Conservation (phyloP, 108 stramenopile species). For the Nitzschia sp. region DNA sequence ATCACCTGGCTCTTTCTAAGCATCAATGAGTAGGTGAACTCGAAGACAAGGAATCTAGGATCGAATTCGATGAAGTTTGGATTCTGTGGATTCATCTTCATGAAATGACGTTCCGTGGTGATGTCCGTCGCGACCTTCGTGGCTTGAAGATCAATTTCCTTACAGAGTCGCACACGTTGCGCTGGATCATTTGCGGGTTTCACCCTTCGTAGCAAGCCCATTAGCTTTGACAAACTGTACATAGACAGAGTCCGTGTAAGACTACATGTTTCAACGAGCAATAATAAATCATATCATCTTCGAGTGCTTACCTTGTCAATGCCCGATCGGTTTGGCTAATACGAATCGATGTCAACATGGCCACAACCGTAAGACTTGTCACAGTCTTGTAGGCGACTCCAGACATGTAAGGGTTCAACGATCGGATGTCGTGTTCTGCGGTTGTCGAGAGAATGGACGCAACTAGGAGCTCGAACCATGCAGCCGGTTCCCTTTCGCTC, state of each 20-base stretch:
- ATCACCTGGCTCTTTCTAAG: conserved; percentile 96
- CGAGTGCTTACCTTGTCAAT: conserved; percentile 59
- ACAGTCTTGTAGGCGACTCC: conserved; percentile 83
- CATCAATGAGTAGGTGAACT: conserved; percentile 94
- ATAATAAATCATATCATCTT: conserved; percentile 1
- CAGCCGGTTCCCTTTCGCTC: conserved; percentile 83
- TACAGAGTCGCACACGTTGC: conserved; percentile 53
- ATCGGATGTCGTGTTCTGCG: conserved; percentile 84
- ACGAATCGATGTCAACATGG: conserved; percentile 89
- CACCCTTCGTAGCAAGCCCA: conserved; percentile 64
- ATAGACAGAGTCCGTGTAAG: conserved; percentile 19
- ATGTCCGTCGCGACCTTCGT: conserved; percentile 80
- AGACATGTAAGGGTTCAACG: conserved; percentile 88
- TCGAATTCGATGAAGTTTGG: conserved; percentile 86
- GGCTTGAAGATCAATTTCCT: conserved; percentile 83
- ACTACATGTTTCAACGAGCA: conserved; percentile 61
- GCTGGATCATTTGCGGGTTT: conserved; percentile 53
- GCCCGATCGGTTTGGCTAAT: conserved; percentile 88
- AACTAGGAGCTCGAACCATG: conserved; percentile 90
- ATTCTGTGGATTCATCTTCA: conserved; percentile 55
- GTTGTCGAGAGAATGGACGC: conserved; percentile 86
- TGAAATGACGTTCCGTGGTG: conserved; percentile 86
- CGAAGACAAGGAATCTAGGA: conserved; percentile 96
- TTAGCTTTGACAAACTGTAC: conserved; percentile 62
- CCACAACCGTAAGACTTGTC: conserved; percentile 85